Base-by-base conservation (phyloP, 345 rosid species). In the Populus alba region DNA sequence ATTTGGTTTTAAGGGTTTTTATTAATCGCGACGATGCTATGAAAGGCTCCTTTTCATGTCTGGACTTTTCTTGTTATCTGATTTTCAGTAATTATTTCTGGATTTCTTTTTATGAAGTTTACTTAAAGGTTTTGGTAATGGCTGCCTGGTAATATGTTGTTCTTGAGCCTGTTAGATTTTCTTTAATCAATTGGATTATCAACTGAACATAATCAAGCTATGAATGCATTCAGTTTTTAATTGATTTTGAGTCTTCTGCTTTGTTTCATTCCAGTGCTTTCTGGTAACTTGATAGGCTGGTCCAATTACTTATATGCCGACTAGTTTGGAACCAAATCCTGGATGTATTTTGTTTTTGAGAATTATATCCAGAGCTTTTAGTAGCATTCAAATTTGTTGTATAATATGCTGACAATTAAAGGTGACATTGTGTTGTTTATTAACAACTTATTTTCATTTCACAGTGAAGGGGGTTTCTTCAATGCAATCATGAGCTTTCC, bases 401-500 rank as follows among this genome's bases (percentile, higher is more conserved):
- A 70, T 23, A 41, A 16, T 33, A 31, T 7, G 10, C 33, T 38
- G n/a, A 33, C 69, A 29, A 66, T 31, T 33, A 55, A 6, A 27
- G 35, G 68, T 63, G 37, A 33, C 5, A 66, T 66, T 17, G 6
- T 66, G 41, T 66, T 33, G 69, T 43, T 59, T 71, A 2, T 33
- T 71, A 69, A 53, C 68, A 37, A 22, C 35, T 16, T n/a, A 76
- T 5, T 76, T 61, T 39, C 39, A 31, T 33, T n/a, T 75, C 78
- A 83, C 87, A 96, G 99, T 81, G 98, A 96, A 77, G 99, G 99
- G 81, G 99, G 99, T 27, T 96, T 91, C 82, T 96, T 94, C 79
- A 92, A 92, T 85, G 98, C 98, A 41, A 86, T 94, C 39, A 92
- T 96, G 98, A 90, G 90, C 76, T 96, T 96, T 81, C 99, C 98